Conservation (phyloP, 129 eudicot genomes). For the Erigeron canadensis region DNA sequence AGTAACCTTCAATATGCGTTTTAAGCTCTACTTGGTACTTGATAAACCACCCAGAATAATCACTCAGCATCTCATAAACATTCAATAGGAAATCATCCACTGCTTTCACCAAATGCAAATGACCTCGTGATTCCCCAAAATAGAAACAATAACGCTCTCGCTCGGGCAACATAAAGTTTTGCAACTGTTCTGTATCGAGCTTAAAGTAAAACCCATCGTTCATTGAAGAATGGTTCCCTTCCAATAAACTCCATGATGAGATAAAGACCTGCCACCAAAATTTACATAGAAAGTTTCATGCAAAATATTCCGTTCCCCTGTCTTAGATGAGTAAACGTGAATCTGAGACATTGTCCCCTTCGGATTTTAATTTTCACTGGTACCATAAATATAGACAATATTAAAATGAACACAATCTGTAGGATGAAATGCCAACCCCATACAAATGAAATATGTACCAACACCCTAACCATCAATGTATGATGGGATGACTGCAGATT, state of each 20-base stretch:
- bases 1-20: too few relatives aligned
- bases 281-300: slow-evolving; percentile 1
- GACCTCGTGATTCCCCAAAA: neutral
- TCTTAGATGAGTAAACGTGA: slow-evolving; percentile 33
- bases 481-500: neutral
- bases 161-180: neutral
- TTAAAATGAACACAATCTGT: neutral
- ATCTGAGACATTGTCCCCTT: neutral
- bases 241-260: slow-evolving; percentile 29
- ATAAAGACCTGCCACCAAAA: neutral
- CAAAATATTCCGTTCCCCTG: slow-evolving; percentile 23
- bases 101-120: neutral
- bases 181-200: neutral
- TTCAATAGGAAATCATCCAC: neutral
- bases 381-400: neutral
- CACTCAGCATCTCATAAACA: neutral
- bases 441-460: neutral
- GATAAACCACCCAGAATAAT: neutral
- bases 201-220: neutral
- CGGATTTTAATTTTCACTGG: too few relatives aligned
- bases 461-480: neutral
- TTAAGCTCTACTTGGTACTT: neutral
- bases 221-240: neutral
- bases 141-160: neutral
- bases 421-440: slow-evolving; percentile 15